Percentiles rank a stretch among this genome's conserved stretches.
These are phyloP conservation scores for Ascochyta rabiei DNA, from an alignment of 2,329 filamentous ascomycete species.

Conservation along the genomic window DNA sequence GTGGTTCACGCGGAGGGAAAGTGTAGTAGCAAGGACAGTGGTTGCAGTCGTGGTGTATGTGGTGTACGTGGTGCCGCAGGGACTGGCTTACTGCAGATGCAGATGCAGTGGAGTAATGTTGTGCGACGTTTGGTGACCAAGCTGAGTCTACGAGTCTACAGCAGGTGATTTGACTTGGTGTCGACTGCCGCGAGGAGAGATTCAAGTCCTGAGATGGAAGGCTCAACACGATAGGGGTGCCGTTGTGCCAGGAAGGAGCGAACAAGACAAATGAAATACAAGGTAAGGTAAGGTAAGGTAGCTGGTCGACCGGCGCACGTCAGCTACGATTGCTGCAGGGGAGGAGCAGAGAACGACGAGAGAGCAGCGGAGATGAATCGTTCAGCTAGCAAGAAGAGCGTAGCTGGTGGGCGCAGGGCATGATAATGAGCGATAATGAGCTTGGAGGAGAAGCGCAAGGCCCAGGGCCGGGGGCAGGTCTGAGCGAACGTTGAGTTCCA, in stretches of 20 bases:
- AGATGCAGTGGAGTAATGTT: slow-evolving; percentile 20
- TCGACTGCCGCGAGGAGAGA: slow-evolving; percentile 7
- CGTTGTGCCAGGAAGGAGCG: slow-evolving; percentile 22
- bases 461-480: slow-evolving; percentile 23
- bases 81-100: slow-evolving; percentile 21
- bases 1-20: slow-evolving; percentile 9
- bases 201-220: slow-evolving; percentile 6
- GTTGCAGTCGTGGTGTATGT: slow-evolving; percentile 9
- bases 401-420: slow-evolving; percentile 20
- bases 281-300: neutral
- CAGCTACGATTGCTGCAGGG: slow-evolving; percentile 23
- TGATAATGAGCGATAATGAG: slow-evolving; percentile 12
- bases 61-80: slow-evolving; percentile 16
- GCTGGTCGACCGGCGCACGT: slow-evolving; percentile 25
- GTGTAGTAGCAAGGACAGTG: slow-evolving; percentile 11
- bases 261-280: slow-evolving; percentile 5
- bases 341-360: slow-evolving; percentile 17
- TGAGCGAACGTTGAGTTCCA: slow-evolving; percentile 26
- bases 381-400: slow-evolving; percentile 13
- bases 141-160: slow-evolving; percentile 14
- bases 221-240: slow-evolving; percentile 3
- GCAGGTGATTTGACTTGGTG: slow-evolving; percentile 11
- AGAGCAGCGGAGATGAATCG: slow-evolving; percentile 11
- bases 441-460: slow-evolving; percentile 19
- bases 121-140: slow-evolving; percentile 19